These are phyloP conservation scores for Cynara cardunculus DNA, from an alignment of 129 eudicot species.

Conservation along the genomic window DNA sequence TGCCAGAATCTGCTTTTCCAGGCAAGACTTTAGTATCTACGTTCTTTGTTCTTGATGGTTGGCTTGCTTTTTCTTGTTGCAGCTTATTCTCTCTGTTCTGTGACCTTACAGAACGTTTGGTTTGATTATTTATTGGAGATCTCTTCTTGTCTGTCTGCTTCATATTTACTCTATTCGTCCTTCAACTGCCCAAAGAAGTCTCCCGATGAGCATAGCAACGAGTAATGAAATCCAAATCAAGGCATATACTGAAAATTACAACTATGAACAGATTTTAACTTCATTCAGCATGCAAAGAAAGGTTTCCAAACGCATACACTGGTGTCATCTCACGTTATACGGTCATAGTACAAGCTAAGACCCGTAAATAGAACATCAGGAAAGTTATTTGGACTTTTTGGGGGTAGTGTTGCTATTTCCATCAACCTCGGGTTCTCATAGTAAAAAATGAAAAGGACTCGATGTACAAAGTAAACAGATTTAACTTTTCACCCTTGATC, in stretches of 20 bases:
- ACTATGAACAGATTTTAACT: background rate
- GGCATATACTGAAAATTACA: background rate
- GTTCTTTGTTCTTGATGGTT: slow-evolving; percentile 37
- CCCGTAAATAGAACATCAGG: background rate
- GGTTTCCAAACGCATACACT: background rate
- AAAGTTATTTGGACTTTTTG: background rate
- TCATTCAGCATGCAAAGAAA: background rate
- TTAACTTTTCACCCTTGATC: background rate
- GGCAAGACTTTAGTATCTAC: slow-evolving; percentile 25
- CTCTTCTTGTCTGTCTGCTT: slow-evolving; percentile 58
- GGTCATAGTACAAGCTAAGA: background rate
- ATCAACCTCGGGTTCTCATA: background rate
- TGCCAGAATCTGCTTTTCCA: slow-evolving; percentile 16
- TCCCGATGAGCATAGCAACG: slow-evolving; percentile 13
- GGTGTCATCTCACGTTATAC: background rate
- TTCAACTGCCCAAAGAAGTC: slow-evolving; percentile 27
- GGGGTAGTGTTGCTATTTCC: background rate
- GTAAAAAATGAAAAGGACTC: background rate
- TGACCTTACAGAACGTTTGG: slow-evolving; percentile 42
- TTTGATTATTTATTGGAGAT: slow-evolving; percentile 40
- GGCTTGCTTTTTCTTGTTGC: slow-evolving; percentile 37
- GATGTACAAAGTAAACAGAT: background rate
- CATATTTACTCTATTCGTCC: slow-evolving; percentile 34
- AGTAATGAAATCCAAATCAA: background rate
- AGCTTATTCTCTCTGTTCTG: slow-evolving; percentile 45